Evolutionary conservation across 495 filamentous ascomycete species (phyloP).

Genomic region (Evernia prunastri): DNA sequence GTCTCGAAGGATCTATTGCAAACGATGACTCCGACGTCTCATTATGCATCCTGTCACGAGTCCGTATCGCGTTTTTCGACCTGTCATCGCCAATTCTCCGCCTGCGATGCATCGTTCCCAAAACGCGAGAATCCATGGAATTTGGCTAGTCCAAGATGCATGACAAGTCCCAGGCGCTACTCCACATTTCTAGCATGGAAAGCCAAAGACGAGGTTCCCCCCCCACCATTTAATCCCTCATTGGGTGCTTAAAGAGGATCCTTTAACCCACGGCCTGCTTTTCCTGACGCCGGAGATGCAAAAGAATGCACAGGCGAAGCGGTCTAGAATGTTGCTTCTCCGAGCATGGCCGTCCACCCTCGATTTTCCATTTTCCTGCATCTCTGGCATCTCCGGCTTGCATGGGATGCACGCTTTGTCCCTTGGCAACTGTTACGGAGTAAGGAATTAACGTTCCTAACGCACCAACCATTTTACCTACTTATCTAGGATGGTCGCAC

Average conservation of each 20-base stretch:
- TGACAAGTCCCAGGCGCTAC: neutral
- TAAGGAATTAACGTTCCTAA: neutral
- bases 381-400: neutral
- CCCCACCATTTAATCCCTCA: constrained; percentile 14
- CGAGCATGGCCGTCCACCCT: neutral
- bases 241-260: constrained; percentile 15
- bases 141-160: neutral
- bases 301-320: constrained; percentile 7
- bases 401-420: neutral
- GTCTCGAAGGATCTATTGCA: neutral
- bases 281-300: constrained; percentile 8
- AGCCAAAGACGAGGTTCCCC: neutral
- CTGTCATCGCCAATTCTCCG: neutral
- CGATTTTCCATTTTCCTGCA: neutral
- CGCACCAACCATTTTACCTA: constrained; percentile 1
- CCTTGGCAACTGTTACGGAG: neutral
- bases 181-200: neutral
- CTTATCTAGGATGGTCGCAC: neutral
- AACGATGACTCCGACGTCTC: neutral
- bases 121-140: no score
- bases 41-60: neutral
- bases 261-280: constrained; percentile 3
- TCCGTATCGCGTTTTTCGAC: neutral
- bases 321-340: neutral
- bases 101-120: neutral